Base-by-base conservation (phyloP, 2,329 filamentous ascomycete genomes). In the Cordyceps pruinosa region DNA sequence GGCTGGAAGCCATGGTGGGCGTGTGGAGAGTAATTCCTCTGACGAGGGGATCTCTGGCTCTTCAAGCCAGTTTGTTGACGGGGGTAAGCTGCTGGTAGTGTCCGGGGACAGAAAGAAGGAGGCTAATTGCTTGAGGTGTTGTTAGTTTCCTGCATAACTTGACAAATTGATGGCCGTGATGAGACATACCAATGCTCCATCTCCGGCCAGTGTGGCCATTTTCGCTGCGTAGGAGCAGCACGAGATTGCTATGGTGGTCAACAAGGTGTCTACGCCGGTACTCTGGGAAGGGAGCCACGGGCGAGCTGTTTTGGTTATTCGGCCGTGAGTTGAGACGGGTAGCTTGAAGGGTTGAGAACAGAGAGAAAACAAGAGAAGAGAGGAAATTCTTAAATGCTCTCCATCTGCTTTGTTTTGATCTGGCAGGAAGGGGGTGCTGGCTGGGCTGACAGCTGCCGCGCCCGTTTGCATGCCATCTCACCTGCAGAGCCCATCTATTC, bases 111-210 rank as follows among this genome's bases (percentile, higher is more conserved):
- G 37, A 10, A 44, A 37, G 3, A 50, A 56, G 0, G 54, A 44
- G 0, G 35, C 5, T 49, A 57, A 57, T 57, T 57, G 55, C 55
- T 57, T 21, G 4, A 4, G 17, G 25, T 12, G 37, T 46, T 30
- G 30, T 45, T 46, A 39, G 13, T 44, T 9, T 9, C 9, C 4
- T 15, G 30, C 42, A n/a, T 13, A 13, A 2, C 2, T 28, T 7
- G 12, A 9, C 0, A 1, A 10, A 9, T 26, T 10, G 28, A 32
- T 32, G 6, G 5, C 28, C 28, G 6, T 6, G 28, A 28, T n/a
- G n/a, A 13, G 9, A 19, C 26, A 25, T 44, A 57, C 55, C 55
- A 57, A 57, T 57, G 39, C 39, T 57, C 55, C 19, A 57, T 57
- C 54, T 5, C 21, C 35, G 3, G 2, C 2, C n/a, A 30, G 9